Evolutionary conservation across 331 rosid species (phyloP).

Genomic region (Quercus lobata): DNA sequence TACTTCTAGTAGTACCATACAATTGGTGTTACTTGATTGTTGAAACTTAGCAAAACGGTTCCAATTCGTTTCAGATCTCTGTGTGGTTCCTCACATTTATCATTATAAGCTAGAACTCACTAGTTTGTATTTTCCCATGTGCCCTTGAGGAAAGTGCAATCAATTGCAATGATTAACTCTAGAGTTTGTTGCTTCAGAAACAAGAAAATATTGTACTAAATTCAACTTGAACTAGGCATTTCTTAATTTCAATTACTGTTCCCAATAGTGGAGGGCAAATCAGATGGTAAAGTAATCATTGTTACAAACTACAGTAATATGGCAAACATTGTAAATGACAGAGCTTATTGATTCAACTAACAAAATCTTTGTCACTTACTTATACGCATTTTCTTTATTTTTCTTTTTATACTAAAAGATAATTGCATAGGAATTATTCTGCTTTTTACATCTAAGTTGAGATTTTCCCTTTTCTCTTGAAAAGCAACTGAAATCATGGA

Average conservation of each 20-base stretch:
- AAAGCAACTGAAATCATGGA: constrained; percentile 53
- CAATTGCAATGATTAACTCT: neutral
- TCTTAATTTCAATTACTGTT: neutral
- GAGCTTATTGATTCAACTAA: neutral
- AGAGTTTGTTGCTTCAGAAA: neutral
- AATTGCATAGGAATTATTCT: neutral
- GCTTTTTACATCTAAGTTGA: neutral
- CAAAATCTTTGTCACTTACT: neutral
- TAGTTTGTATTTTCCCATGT: too few species aligned
- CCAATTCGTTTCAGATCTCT: too few species aligned
- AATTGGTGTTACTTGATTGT: too few species aligned
- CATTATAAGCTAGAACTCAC: too few species aligned
- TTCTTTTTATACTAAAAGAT: neutral
- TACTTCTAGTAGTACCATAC: too few species aligned
- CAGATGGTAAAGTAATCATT: neutral
- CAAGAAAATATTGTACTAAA: neutral
- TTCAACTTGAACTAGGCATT: neutral
- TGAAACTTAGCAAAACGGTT: too few species aligned
- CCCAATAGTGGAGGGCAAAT: neutral
- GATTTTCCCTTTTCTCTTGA: constrained; percentile 13
- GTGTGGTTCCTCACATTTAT: too few species aligned
- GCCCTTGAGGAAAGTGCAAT: neutral
- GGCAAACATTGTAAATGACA: neutral
- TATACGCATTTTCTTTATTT: neutral
- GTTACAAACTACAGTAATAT: neutral